Conservation (phyloP, 2,329 filamentous ascomycete genomes). For the Neofusicoccum parvum region DNA sequence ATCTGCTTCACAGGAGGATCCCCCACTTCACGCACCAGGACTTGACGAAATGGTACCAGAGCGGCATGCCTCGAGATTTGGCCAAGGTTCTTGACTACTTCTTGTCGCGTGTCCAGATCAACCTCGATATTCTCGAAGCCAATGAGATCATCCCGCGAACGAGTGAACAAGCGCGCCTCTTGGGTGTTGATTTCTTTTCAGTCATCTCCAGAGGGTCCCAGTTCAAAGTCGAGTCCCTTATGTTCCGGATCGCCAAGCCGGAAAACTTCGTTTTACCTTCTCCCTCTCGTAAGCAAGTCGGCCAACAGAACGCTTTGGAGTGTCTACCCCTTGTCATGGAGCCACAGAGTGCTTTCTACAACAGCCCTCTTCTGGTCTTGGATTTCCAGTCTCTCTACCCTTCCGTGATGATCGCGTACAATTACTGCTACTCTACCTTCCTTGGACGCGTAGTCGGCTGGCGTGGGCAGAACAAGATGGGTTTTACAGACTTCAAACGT, state of each 20-base stretch:
- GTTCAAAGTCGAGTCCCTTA: conserved; percentile 97
- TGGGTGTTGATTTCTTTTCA: conserved; percentile 95
- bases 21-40: conserved; percentile 82
- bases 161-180: conserved; percentile 87
- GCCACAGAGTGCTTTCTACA: conserved; percentile 92
- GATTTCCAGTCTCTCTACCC: conserved; percentile 97
- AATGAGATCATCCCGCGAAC: conserved; percentile 89
- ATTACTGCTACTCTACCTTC: conserved; percentile 98
- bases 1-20: conserved; percentile 82
- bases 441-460: conserved; percentile 82
- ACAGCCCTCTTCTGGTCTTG: conserved; percentile 81
- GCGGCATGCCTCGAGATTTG: conserved; percentile 67
- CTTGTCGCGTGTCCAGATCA: conserved; percentile 70
- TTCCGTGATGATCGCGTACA: conserved; percentile 98
- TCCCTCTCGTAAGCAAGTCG: conserved; percentile 88
- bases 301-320: conserved; percentile 89
- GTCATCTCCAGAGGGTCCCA: conserved; percentile 94
- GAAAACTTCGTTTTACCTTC: conserved; percentile 92
- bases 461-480: conserved; percentile 94
- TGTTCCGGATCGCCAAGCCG: conserved; percentile 97
- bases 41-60: conserved; percentile 80
- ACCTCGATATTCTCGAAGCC: conserved; percentile 86
- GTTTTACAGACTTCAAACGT: conserved; percentile 83
- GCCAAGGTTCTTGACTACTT: conserved; percentile 79
- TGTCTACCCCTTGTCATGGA: conserved; percentile 97